A percentile compares a stretch with the other conserved stretches of the same genome.
phyloP scores from a whole-genome alignment of 495 filamentous ascomycete species.

The Tuber microsphaerosporum region DNA sequence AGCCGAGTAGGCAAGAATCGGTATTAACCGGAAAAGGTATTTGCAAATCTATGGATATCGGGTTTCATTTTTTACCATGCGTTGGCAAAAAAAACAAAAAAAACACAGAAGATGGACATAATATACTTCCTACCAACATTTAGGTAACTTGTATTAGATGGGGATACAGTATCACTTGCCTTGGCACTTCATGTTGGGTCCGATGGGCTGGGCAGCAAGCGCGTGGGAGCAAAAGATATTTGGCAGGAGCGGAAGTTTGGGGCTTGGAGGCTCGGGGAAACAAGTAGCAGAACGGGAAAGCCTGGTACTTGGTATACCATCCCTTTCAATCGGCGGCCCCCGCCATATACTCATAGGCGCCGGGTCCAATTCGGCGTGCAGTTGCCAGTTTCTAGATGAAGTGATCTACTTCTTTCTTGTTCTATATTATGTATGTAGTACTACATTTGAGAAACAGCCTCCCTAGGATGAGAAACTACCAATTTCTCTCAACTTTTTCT shows the following conservation, averaged over 20 bases:
- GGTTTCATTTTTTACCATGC: not conserved
- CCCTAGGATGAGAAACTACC: slow-evolving; percentile 1
- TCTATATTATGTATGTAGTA: slow-evolving; percentile 2
- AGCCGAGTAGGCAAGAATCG: not conserved
- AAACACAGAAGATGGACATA: not conserved
- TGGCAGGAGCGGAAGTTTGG: not conserved
- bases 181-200: not conserved
- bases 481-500: slow-evolving; percentile 14
- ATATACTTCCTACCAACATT: not conserved
- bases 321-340: not conserved
- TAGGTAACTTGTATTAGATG: not conserved
- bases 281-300: not conserved
- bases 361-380: slow-evolving; percentile 5
- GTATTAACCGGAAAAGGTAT: not conserved
- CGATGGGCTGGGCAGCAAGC: not conserved
- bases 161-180: not conserved
- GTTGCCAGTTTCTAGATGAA: slow-evolving; percentile 14
- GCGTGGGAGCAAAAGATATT: not conserved
- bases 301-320: not conserved
- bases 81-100: not conserved
- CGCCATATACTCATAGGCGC: slow-evolving; percentile 20
- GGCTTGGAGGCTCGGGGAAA: not conserved
- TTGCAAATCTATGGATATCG: not conserved
- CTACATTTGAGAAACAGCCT: slow-evolving; percentile 1
- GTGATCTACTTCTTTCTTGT: slow-evolving; percentile 8